phyloP scores from a whole-genome alignment of 2,329 filamentous ascomycete species.

The Blumeria hordei region DNA sequence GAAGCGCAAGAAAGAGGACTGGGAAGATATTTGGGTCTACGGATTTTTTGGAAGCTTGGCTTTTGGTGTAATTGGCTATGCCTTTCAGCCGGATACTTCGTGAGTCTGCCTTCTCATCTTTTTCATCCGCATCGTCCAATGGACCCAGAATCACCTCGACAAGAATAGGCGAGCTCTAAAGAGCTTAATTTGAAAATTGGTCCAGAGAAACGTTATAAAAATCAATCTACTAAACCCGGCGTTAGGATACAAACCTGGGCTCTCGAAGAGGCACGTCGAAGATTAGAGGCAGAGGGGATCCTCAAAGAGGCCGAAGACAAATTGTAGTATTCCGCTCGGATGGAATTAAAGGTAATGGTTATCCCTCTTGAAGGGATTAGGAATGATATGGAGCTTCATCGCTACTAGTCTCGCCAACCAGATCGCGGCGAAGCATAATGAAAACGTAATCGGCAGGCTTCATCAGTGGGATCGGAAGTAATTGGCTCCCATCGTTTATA shows the following conservation, averaged over 20 bases:
- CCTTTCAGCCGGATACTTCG: constrained; percentile 97
- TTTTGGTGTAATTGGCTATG: constrained; percentile 56
- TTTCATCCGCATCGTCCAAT: neutral
- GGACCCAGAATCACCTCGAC: no score
- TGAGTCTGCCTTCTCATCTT: constrained; percentile 27
- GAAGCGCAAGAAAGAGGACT: constrained; percentile 89
- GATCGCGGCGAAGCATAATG: neutral
- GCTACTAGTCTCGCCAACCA: neutral
- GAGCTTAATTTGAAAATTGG: no score
- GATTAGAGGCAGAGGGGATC: constrained; percentile 90
- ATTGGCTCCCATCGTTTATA: no score
- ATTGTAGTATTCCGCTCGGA: neutral
- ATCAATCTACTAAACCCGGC: no score
- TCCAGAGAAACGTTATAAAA: no score
- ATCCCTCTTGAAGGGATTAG: no score
- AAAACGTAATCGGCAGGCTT: no score
- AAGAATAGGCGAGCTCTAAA: no score
- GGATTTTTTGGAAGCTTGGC: constrained; percentile 61
- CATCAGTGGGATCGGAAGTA: no score
- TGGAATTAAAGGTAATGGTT: neutral
- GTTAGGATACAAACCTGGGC: constrained; percentile 96
- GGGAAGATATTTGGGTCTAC: constrained; percentile 71
- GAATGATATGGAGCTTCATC: no score
- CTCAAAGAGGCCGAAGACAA: constrained; percentile 44
- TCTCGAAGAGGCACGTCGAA: constrained; percentile 80